A percentile compares a stretch with the other conserved stretches of the same genome.
Conservation (phyloP, 352 stramenopile species). For the Pythium brachiatum region DNA sequence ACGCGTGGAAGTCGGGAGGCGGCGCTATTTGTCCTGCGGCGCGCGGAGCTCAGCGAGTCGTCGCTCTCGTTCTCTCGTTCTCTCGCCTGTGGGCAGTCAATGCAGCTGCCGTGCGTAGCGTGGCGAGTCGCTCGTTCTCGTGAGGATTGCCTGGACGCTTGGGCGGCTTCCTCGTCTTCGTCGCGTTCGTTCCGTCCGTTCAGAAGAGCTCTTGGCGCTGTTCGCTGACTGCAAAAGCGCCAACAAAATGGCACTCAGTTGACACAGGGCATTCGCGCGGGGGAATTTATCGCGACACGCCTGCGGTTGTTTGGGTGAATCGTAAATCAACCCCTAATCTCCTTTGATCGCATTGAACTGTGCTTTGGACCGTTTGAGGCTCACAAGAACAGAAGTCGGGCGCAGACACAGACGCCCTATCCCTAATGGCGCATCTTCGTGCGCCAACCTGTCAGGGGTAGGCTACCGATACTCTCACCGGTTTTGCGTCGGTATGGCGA, state of each 20-base stretch:
- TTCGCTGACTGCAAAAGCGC: background rate
- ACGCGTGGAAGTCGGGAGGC: constrained; percentile 2
- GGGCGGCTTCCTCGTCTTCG: constrained; percentile 1
- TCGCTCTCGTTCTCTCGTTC: background rate
- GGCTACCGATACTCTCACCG: background rate
- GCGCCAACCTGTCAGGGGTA: background rate
- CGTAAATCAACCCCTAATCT: background rate
- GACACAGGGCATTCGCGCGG: background rate
- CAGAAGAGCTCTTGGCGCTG: background rate
- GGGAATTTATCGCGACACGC: constrained; percentile 5
- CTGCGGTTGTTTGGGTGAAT: background rate
- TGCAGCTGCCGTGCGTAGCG: background rate
- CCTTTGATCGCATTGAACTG: constrained; percentile 8
- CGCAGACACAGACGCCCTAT: background rate
- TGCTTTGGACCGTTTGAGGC: constrained; percentile 4
- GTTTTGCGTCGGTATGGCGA: background rate
- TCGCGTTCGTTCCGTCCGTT: constrained; percentile 1
- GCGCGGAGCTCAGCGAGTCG: background rate
- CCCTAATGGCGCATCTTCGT: constrained; percentile 1
- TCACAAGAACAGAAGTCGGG: constrained; percentile 8
- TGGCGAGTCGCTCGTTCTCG: background rate
- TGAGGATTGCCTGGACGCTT: background rate
- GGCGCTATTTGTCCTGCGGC: constrained; percentile 18
- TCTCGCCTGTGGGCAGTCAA: background rate
- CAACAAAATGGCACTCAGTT: background rate